Conservation (phyloP, 208 protist genomes). For the Trypanosoma vivax region DNA sequence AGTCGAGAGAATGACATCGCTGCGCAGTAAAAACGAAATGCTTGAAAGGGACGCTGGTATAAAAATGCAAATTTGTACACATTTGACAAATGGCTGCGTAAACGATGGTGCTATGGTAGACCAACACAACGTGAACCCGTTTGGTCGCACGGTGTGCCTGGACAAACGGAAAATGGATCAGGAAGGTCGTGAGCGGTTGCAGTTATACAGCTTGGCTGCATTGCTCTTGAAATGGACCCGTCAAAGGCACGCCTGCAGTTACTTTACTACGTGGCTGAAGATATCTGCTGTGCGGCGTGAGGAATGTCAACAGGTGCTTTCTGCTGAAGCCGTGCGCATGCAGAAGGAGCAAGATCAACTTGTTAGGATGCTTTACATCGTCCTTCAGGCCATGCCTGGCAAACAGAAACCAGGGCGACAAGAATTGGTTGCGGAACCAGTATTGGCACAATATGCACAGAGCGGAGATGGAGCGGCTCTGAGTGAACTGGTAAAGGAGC, state of each 20-base stretch:
- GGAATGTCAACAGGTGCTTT: slow-evolving; percentile 9
- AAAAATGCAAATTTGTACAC: slow-evolving; percentile 25
- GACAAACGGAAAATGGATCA: slow-evolving; percentile 4
- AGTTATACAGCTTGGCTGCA: neutral
- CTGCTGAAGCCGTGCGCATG: slow-evolving; percentile 3
- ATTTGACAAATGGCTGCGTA: slow-evolving; percentile 23
- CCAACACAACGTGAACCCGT: slow-evolving; percentile 16
- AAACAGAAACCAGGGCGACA: neutral
- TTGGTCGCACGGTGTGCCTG: slow-evolving; percentile 1
- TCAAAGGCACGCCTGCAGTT: neutral
- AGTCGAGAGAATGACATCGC: slow-evolving; percentile 22
- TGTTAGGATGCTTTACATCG: neutral
- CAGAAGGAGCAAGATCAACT: slow-evolving; percentile 8
- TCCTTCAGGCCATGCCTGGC: slow-evolving; percentile 7
- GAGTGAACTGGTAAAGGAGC: slow-evolving; percentile 15
- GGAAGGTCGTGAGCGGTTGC: neutral
- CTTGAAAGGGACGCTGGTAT: slow-evolving; percentile 39
- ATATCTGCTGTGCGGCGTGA: neutral
- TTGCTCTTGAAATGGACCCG: neutral
- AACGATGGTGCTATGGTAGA: slow-evolving; percentile 12
- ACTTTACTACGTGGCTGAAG: slow-evolving; percentile 6
- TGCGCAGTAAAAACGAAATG: slow-evolving; percentile 30
- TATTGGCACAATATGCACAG: slow-evolving; percentile 1
- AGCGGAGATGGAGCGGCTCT: slow-evolving; percentile 23
- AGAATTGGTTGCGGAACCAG: neutral